These are phyloP conservation scores for Alternaria brassicicola DNA, from an alignment of 2,329 filamentous ascomycete species.

Conservation along the genomic window DNA sequence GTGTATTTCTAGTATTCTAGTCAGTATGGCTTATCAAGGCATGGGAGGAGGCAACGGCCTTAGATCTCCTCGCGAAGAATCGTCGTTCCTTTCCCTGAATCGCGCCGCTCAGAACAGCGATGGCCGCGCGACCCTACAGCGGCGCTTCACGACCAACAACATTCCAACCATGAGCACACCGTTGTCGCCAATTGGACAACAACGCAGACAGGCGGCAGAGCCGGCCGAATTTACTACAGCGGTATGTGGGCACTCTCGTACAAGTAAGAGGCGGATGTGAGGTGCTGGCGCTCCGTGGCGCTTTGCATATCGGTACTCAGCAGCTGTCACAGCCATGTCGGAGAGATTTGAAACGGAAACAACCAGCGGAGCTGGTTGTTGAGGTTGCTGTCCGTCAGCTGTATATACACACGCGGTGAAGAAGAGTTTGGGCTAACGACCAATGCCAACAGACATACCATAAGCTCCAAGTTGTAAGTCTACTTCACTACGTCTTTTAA, in stretches of 20 bases:
- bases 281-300: conserved; percentile 2
- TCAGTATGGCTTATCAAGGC: conserved; percentile 67
- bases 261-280: conserved; percentile 6
- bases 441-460: conserved; percentile 62
- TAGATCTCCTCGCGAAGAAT: conserved; percentile 77
- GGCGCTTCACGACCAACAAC: conserved; percentile 91
- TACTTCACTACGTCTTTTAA: conserved; percentile 31
- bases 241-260: conserved; percentile 49
- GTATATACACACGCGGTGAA: conserved; percentile 24
- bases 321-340: conserved; percentile 1
- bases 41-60: conserved; percentile 74
- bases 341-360: not conserved
- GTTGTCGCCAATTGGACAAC: conserved; percentile 64
- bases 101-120: conserved; percentile 65
- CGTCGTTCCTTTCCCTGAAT: conserved; percentile 74
- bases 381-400: not conserved
- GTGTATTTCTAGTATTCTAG: conserved; percentile 47
- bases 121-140: conserved; percentile 77
- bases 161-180: conserved; percentile 78
- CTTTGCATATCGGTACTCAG: conserved; percentile 1
- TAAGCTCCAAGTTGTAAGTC: conserved; percentile 77
- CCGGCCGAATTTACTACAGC: conserved; percentile 60
- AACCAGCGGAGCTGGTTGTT: not conserved
- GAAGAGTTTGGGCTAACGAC: conserved; percentile 36
- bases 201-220: conserved; percentile 60